Conservation (phyloP, 2,329 filamentous ascomycete genomes). For the Chaetomium sp. region DNA sequence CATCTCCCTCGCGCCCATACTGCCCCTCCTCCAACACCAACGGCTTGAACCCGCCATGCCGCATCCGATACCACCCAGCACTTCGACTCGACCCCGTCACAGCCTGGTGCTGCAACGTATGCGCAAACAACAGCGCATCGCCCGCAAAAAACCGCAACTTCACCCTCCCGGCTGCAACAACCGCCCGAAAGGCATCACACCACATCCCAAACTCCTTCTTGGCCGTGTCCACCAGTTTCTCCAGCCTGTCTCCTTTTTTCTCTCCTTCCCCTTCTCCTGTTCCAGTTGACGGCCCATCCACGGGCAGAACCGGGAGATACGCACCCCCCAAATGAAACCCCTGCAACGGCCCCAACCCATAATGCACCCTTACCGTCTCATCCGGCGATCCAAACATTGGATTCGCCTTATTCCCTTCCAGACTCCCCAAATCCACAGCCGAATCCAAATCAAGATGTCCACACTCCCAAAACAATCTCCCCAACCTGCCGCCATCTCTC, state of each 20-base stretch:
- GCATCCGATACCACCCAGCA: slow-evolving; percentile 25
- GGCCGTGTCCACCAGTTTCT: slow-evolving; percentile 30
- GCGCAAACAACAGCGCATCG: slow-evolving; percentile 47
- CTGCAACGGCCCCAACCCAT: slow-evolving; percentile 43
- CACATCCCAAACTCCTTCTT: slow-evolving; percentile 41
- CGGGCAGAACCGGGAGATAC: slow-evolving; percentile 31
- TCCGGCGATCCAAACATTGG: slow-evolving; percentile 37
- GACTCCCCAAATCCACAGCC: background rate
- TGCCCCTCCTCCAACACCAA: slow-evolving; percentile 37
- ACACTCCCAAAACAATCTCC: background rate
- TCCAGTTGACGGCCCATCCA: slow-evolving; percentile 27
- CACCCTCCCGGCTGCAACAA: slow-evolving; percentile 19
- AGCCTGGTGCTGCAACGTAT: slow-evolving; percentile 40
- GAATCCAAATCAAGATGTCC: background rate
- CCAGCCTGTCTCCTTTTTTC: slow-evolving; percentile 2
- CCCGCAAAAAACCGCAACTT: slow-evolving; percentile 40
- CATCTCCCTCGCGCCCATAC: slow-evolving; percentile 30
- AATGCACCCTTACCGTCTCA: slow-evolving; percentile 36
- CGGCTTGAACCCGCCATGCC: slow-evolving; percentile 28
- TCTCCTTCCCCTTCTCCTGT: background rate
- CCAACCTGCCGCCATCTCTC: too few species aligned
- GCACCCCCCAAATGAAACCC: slow-evolving; percentile 50
- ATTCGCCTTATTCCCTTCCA: slow-evolving; percentile 27
- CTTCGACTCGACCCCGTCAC: background rate
- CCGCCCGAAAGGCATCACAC: slow-evolving; percentile 33